phyloP scores from a whole-genome alignment of 179 eudicot genomes.

The Sideroxylon spinosum region DNA sequence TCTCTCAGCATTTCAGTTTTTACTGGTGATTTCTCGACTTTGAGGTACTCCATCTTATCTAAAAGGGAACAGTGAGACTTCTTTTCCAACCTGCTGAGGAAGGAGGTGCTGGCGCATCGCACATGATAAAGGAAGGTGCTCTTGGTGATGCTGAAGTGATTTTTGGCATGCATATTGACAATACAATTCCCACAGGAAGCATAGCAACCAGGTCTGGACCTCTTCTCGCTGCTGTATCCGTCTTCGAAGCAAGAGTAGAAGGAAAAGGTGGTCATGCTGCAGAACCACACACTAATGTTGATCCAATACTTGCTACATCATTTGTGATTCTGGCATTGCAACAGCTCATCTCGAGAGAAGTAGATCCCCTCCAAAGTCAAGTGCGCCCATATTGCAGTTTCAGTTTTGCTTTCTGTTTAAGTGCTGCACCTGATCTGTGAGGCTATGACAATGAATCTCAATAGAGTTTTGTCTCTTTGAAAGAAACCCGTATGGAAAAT shows the following conservation, averaged over 20 bases:
- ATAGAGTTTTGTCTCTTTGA: not conserved
- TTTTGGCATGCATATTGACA: slow-evolving; percentile 74
- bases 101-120: slow-evolving; percentile 86
- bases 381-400: slow-evolving; percentile 29
- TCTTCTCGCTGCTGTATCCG: slow-evolving; percentile 52
- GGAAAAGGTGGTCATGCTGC: slow-evolving; percentile 93
- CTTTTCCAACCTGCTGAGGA: slow-evolving; percentile 96
- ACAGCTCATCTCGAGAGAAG: slow-evolving; percentile 73
- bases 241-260: slow-evolving; percentile 60
- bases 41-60: not conserved
- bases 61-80: slow-evolving; percentile 82
- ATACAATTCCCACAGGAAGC: slow-evolving; percentile 52
- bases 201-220: slow-evolving; percentile 63
- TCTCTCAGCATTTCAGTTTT: not conserved
- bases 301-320: slow-evolving; percentile 67
- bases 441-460: not conserved
- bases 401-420: slow-evolving; percentile 1
- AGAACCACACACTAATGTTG: slow-evolving; percentile 50
- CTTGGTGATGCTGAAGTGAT: slow-evolving; percentile 75
- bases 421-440: not conserved
- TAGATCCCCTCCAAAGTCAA: slow-evolving; percentile 74
- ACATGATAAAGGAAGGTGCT: slow-evolving; percentile 87
- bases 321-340: slow-evolving; percentile 64
- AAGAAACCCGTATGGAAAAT: not conserved
- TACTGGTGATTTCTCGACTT: slow-evolving; percentile 5